A percentile compares a stretch with the other conserved stretches of the same genome.
Conservation (phyloP, 257 asterid species). For the Lithospermum erythrorhizon region DNA sequence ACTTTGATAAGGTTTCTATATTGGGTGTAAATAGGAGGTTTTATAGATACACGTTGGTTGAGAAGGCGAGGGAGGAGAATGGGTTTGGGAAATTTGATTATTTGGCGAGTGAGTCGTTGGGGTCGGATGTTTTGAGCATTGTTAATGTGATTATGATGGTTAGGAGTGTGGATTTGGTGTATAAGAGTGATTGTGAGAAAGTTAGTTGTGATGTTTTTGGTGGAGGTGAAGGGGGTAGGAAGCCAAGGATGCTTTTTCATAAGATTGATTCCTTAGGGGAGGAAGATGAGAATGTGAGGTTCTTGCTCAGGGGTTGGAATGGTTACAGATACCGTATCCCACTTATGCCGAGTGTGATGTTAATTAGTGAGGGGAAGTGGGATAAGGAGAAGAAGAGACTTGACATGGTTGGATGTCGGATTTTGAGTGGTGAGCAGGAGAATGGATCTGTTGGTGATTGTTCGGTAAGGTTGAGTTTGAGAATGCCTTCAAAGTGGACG, state of each 20-base stretch:
- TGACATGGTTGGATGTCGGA: conserved; percentile 39
- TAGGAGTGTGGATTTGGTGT: conserved; percentile 23
- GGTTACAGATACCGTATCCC: neutral
- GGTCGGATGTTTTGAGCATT: conserved; percentile 14
- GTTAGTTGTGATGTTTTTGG: neutral
- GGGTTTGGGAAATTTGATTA: conserved; percentile 9
- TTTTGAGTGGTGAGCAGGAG: conserved; percentile 15
- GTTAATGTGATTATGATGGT: conserved; percentile 13
- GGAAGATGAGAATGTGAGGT: conserved; percentile 23
- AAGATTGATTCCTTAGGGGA: conserved; percentile 20
- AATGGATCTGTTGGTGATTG: conserved; percentile 38
- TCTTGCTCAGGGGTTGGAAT: conserved; percentile 7
- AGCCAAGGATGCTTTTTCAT: conserved; percentile 16
- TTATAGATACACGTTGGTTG: conserved; percentile 32
- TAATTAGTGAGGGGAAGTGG: conserved; percentile 67
- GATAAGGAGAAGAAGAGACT: conserved; percentile 28
- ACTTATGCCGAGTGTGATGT: conserved; percentile 16
- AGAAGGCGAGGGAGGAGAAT: conserved; percentile 4
- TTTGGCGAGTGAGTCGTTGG: conserved; percentile 15
- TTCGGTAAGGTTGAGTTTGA: conserved; percentile 36
- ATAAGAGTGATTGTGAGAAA: conserved; percentile 22
- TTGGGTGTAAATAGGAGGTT: conserved; percentile 20
- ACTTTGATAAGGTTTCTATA: conserved; percentile 38
- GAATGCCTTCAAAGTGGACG: conserved; percentile 33
- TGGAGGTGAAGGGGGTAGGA: neutral